Base-by-base conservation (phyloP, 1,139 yeast species). In the Debaryomycetaceae sp. region DNA sequence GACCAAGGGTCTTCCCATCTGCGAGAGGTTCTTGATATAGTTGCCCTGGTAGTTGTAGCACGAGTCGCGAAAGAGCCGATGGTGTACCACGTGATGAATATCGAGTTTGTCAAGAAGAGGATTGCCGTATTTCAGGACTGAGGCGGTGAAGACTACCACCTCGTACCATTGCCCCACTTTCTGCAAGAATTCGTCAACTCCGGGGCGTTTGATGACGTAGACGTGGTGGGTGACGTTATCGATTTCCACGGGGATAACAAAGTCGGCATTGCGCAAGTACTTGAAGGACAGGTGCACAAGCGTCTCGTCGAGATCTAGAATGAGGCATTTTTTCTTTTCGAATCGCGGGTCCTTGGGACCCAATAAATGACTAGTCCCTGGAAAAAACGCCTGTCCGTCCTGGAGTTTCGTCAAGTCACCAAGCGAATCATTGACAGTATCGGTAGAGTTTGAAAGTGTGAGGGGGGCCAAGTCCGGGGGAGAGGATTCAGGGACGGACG, bases 131-230 rank as follows among this genome's bases (percentile, higher is more conserved):
- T 93, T 77, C 43, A 90, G 73, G 13, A 90, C 97, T 23, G 94
- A 79, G 3, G 98, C 98, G 0, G 99, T 90, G 51, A 90, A 90
- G 4, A 90, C 95, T 22, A 92, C 98, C 35, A 90, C 94, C 55
- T 90, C 99, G 50, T 68, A 90, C 48, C 87, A 55, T 50, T 83
- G 68, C 16, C 97, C 95, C 27, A 90, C 95, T 38, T 73, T 68
- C 40, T 61, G 64, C 62, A 90, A 66, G 47, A 92, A 90, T 49
- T 83, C 93, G 53, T 90, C 98, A 29, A 92, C 98, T 1, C 98
- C 98, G 1, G 99, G 99, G 44, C 99, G 72, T 50, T 92, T 90
- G 34, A 87, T 85, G 20, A 90, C 98, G 51, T 86, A 90, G 27
- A 90, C 98, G 47, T 85, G 92, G 53, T 92, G 97, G 20, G 78